Conservation (phyloP, 192 early-diverging fungal genomes). For the Coemansia sp. region DNA sequence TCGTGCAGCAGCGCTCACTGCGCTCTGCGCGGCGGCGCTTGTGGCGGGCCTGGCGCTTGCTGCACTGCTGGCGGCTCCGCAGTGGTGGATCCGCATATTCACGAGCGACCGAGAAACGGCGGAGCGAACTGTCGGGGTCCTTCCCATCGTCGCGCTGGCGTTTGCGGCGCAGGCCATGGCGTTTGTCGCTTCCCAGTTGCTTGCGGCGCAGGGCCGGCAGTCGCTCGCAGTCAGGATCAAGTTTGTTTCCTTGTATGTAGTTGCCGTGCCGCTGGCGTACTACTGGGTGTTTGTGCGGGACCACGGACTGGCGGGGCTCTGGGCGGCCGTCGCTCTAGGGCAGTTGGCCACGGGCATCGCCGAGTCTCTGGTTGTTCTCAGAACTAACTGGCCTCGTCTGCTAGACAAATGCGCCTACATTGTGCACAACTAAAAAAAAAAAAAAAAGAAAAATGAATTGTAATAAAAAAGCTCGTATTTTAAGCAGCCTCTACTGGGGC, state of each 20-base stretch:
- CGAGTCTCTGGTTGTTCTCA: slow-evolving; percentile 23
- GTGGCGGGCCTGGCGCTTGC: slow-evolving; percentile 44
- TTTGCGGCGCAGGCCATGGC: slow-evolving; percentile 50
- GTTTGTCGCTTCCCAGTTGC: slow-evolving; percentile 57
- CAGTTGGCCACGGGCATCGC: slow-evolving; percentile 25
- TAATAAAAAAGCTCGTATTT: too few species aligned
- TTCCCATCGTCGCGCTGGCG: slow-evolving; percentile 19
- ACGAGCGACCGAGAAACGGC: slow-evolving; percentile 31
- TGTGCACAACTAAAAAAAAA: slow-evolving; percentile 1
- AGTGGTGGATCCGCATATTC: slow-evolving; percentile 53
- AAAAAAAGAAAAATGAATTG: neutral
- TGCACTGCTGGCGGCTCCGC: slow-evolving; percentile 8
- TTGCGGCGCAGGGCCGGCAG: slow-evolving; percentile 57
- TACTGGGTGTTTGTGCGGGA: slow-evolving; percentile 51
- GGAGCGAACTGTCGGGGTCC: neutral
- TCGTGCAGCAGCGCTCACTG: slow-evolving; percentile 9
- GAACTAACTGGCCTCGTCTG: slow-evolving; percentile 32
- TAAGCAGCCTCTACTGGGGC: slow-evolving; percentile 4
- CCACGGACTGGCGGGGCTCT: slow-evolving; percentile 64
- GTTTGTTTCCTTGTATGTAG: slow-evolving; percentile 45
- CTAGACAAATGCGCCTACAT: slow-evolving; percentile 21
- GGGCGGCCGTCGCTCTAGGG: slow-evolving; percentile 55
- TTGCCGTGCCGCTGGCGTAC: slow-evolving; percentile 57
- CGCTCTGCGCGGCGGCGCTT: slow-evolving; percentile 4
- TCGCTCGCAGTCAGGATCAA: slow-evolving; percentile 53